These are phyloP conservation scores for Diaporthe destruens DNA, from an alignment of 2,329 filamentous ascomycete species.

Conservation along the genomic window DNA sequence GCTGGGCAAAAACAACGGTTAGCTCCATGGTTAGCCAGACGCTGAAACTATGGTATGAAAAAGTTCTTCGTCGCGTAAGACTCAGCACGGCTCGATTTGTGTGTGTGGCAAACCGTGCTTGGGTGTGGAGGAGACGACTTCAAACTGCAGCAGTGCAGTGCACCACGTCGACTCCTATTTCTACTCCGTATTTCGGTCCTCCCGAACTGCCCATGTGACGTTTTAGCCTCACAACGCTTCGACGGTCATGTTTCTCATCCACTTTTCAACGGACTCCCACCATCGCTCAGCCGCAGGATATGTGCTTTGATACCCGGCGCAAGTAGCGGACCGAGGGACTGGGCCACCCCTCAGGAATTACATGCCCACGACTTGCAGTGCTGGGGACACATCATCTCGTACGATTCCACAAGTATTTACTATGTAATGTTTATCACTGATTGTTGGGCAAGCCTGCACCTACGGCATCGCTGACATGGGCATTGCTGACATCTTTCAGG, in stretches of 20 bases:
- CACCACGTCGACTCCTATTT: background rate
- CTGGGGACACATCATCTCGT: background rate
- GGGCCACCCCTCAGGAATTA: background rate
- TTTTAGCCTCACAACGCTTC: background rate
- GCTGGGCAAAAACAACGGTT: background rate
- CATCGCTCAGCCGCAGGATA: background rate
- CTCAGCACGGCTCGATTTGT: background rate
- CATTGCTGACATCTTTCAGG: too few relatives aligned
- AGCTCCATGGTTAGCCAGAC: background rate
- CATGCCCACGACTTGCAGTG: constrained; percentile 7
- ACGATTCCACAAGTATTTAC: background rate
- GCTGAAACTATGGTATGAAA: background rate
- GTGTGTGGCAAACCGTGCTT: background rate
- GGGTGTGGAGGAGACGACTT: background rate
- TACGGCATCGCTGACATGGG: background rate
- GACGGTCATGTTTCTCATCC: background rate
- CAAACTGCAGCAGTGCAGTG: constrained; percentile 13
- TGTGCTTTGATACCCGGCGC: background rate
- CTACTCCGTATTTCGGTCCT: constrained; percentile 1
- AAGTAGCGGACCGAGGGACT: constrained; percentile 10
- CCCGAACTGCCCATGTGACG: background rate
- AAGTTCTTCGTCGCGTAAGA: background rate
- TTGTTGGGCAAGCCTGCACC: background rate
- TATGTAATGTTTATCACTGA: too few relatives aligned
- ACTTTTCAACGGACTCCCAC: background rate